Base-by-base conservation (phyloP, 495 filamentous ascomycete species). In the Aspergillus mulundensis region DNA sequence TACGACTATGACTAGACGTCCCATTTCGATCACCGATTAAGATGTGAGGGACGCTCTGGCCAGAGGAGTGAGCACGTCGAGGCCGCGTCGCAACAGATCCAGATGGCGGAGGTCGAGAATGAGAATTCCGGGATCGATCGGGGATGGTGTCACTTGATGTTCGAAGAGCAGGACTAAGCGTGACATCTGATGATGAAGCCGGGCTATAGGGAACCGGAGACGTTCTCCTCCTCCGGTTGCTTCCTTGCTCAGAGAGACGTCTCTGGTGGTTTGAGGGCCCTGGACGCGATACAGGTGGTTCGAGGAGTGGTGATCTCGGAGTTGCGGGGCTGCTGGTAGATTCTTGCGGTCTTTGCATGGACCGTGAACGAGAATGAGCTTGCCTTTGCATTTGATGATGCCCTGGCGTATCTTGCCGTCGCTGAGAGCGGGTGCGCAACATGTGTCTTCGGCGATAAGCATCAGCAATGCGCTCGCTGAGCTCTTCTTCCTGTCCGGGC, bases 381-480 rank as follows among this genome's bases (percentile, higher is more conserved):
- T 68, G 71, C 15, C 56, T 43, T n/a, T 58, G 52, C n/a, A 50
- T 19, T 18, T 66, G 65, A 16, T 64, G 36, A 1, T 58, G 56
- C 16, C 68, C 67, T 38, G 58, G 55, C 5, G 56, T 38, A 34
- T 73, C 66, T 54, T 68, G 53, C 41, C 60, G 53, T 53, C 69
- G 69, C 36, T 67, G 63, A 16, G 68, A 60, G 23, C 57, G 62
- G 30, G 76, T 66, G 36, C 73, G 70, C 40, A 68, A 63, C 56
- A 70, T 77, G 62, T 90, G 89, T 30, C 89, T 77, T 50, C 87
- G 78, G 48, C 87, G 76, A 65, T 92, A 95, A 14, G 90, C 90
- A 61, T 93, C 87, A 14, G 90, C 91, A 62, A 96, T 95, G 58
- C 86, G 83, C 64, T 91, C 86, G 64, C 87, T 95, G 7, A 96